These are phyloP conservation scores for Ilex aquifolium DNA, from an alignment of 257 asterid species.

Conservation along the genomic window DNA sequence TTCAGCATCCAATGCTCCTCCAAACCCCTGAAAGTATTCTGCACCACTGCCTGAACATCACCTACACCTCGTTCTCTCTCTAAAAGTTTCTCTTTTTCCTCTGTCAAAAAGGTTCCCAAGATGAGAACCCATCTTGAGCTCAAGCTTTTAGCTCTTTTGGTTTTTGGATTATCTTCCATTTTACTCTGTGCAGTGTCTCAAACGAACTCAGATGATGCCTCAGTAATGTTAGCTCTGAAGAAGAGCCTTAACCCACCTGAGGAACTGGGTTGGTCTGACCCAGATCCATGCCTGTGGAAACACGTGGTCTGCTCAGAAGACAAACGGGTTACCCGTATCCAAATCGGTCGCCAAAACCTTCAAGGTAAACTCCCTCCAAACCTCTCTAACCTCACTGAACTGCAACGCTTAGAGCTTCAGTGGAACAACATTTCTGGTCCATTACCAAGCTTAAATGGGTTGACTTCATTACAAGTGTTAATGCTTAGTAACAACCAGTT, in stretches of 20 bases:
- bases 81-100: slow-evolving; percentile 1
- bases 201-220: slow-evolving; percentile 31
- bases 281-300: slow-evolving; percentile 82
- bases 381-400: slow-evolving; percentile 50
- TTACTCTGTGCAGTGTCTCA: slow-evolving; percentile 32
- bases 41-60: background rate
- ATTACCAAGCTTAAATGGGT: slow-evolving; percentile 62
- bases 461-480: slow-evolving; percentile 49
- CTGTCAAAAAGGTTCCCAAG: slow-evolving; percentile 7
- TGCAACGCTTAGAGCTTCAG: slow-evolving; percentile 75
- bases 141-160: slow-evolving; percentile 34
- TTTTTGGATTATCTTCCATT: slow-evolving; percentile 34
- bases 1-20: background rate
- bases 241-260: slow-evolving; percentile 52
- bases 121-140: slow-evolving; percentile 37
- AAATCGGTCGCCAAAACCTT: slow-evolving; percentile 60
- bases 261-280: slow-evolving; percentile 60
- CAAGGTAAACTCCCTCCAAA: slow-evolving; percentile 70
- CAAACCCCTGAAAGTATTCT: background rate
- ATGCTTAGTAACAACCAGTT: slow-evolving; percentile 71
- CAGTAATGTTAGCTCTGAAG: slow-evolving; percentile 69
- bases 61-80: slow-evolving; percentile 2
- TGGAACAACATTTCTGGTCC: slow-evolving; percentile 84
- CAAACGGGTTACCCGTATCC: slow-evolving; percentile 77
- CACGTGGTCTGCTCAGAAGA: slow-evolving; percentile 46